phyloP scores from a whole-genome alignment of 2,329 filamentous ascomycete genomes.

The Sclerotinia nivalis region DNA sequence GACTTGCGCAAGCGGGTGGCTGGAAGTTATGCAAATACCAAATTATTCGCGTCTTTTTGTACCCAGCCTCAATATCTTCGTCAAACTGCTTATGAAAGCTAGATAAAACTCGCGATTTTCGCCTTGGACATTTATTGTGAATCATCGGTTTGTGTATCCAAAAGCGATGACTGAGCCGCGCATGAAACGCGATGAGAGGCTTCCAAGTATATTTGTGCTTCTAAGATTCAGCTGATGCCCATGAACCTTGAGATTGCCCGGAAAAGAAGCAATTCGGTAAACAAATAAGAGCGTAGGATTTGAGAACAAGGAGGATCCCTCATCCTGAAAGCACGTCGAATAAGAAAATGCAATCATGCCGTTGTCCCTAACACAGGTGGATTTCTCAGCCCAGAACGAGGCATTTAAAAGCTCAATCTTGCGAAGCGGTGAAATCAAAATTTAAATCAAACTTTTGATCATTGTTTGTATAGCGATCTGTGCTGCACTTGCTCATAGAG shows the following conservation, averaged over 20 bases:
- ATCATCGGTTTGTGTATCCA: neutral
- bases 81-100: neutral
- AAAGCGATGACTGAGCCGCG: neutral
- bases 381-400: neutral
- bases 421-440: constrained; percentile 2
- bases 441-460: neutral
- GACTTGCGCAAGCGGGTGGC: neutral
- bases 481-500: constrained; percentile 13
- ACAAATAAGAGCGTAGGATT: neutral
- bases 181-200: neutral
- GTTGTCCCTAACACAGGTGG: neutral
- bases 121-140: neutral
- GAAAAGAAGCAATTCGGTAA: neutral
- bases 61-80: neutral
- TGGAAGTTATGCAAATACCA: neutral
- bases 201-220: neutral
- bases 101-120: neutral
- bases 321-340: neutral
- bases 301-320: neutral
- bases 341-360: neutral
- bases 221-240: neutral
- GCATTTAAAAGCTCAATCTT: neutral
- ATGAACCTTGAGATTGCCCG: neutral
- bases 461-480: neutral
- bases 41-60: neutral